Evolutionary conservation across 1,139 yeast genomes (phyloP), one percentile per base, ranked within the genome.

Genomic region (Saccharomycopsis crataegensis): DNA sequence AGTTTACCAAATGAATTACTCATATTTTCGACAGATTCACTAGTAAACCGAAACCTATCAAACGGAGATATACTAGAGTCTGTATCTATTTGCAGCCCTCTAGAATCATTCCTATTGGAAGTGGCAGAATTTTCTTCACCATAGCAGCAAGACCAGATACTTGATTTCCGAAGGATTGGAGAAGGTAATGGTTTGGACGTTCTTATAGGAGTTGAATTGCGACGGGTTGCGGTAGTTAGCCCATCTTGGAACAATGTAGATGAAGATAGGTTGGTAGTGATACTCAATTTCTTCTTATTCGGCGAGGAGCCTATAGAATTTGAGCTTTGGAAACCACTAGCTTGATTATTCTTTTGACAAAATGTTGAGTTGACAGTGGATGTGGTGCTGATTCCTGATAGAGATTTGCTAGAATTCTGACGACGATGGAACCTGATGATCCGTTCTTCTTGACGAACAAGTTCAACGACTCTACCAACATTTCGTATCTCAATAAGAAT

Each of bases 401-500:
- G 8, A 6, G 44, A 43, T 6, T 31, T 31, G 8, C 37, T 33
- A 11, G 36, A 36, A 28, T 33, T 17, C 11, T 49, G 33, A 12
- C 52, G 17, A 8, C 16, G 22, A 36, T 32, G 14, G 36, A 9
- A n/a, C 8, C 22, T 16, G 9, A 44, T 22, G 22, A 31, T 34
- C 14, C 28, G 41, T 33, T 47, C 52, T 43, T 44, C 52, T 34
- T 49, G 38, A 28, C 53, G 48, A 16, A 57, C 51, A 17, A 57
- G 38, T 11, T 55, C 56, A 14, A 83, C 86, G 51, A 83, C 79
- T 53, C 76, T 79, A 62, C 83, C 87, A 46, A 83, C 88, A 61
- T 84, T 89, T 43, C 85, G 83, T 58, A 84, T 82, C 62, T 83
- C 89, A 63, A 84, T 82, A 57, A 86, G 69, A 2, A 86, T 81